These are phyloP conservation scores for Yarrowia deformans DNA, from an alignment of 805 yeast genomes.

Conservation along the genomic window DNA sequence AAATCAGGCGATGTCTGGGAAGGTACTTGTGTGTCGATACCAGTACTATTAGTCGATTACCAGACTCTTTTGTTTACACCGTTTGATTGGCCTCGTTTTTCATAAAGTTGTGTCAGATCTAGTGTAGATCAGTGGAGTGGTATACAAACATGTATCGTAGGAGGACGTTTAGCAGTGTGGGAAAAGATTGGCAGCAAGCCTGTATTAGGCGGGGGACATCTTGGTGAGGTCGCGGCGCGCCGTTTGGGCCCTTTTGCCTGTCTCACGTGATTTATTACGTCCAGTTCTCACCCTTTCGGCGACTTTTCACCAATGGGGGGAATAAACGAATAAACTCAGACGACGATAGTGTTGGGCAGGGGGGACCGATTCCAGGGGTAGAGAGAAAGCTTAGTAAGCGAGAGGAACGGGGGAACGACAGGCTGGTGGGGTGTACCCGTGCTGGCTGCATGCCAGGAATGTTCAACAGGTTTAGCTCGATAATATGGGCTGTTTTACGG, in stretches of 20 bases:
- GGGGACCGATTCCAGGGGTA: not conserved
- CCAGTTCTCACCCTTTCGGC: not conserved
- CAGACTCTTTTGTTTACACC: not conserved
- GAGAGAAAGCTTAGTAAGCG: not conserved
- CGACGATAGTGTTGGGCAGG: conserved; percentile 14
- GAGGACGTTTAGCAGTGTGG: not conserved
- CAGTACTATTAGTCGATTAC: not conserved
- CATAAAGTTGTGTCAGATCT: conserved; percentile 18
- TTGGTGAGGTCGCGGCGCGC: too few relatives aligned
- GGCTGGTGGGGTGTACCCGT: too few relatives aligned
- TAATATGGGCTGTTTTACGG: too few relatives aligned
- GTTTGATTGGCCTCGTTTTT: conserved; percentile 4
- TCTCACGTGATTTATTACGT: not conserved
- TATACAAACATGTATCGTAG: not conserved
- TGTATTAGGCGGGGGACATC: not conserved
- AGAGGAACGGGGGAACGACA: too few relatives aligned
- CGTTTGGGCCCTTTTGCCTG: too few relatives aligned
- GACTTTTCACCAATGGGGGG: conserved; percentile 18
- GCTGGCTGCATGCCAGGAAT: too few relatives aligned
- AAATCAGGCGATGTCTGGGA: not conserved
- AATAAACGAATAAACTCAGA: conserved; percentile 7
- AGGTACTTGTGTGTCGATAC: not conserved
- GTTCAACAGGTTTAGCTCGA: too few relatives aligned
- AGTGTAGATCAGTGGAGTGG: conserved; percentile 6
- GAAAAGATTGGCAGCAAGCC: not conserved